Conservation (phyloP, 2,329 filamentous ascomycete species). For the Fulvia fulva region DNA sequence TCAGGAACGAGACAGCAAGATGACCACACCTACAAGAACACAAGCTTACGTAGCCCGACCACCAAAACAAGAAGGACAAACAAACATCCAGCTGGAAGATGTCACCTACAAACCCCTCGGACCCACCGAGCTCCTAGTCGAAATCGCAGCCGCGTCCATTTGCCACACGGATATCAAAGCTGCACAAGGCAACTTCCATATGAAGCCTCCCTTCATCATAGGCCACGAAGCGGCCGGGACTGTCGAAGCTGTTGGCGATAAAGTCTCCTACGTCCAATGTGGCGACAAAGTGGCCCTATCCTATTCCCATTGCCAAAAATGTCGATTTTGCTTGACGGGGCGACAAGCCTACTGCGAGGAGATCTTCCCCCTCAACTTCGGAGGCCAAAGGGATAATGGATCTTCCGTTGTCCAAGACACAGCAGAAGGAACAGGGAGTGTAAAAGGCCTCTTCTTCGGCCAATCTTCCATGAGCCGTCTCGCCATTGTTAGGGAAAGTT, state of each 20-base stretch:
- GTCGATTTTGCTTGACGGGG: slow-evolving; percentile 14
- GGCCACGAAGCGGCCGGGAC: slow-evolving; percentile 25
- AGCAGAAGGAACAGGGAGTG: not conserved
- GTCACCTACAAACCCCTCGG: slow-evolving; percentile 13
- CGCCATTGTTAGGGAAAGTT: slow-evolving; percentile 17
- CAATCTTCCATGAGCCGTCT: slow-evolving; percentile 22
- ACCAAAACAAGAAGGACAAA: not conserved
- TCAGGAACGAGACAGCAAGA: not conserved
- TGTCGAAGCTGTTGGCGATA: slow-evolving; percentile 10
- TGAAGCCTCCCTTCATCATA: slow-evolving; percentile 23
- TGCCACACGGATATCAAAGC: slow-evolving; percentile 24
- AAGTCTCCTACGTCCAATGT: slow-evolving; percentile 12
- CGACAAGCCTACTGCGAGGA: slow-evolving; percentile 19
- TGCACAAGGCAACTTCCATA: slow-evolving; percentile 19
- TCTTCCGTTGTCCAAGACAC: slow-evolving; percentile 10
- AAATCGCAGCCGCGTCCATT: slow-evolving; percentile 20
- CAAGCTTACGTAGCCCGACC: slow-evolving; percentile 22
- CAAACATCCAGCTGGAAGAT: slow-evolving; percentile 11
- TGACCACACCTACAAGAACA: slow-evolving; percentile 12
- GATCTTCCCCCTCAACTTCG: slow-evolving; percentile 17
- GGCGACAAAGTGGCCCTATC: slow-evolving; percentile 19
- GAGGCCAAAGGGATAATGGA: slow-evolving; percentile 8
- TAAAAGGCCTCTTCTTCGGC: slow-evolving; percentile 23
- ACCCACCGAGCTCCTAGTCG: slow-evolving; percentile 18
- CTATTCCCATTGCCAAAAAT: slow-evolving; percentile 18